Conservation (phyloP, 2,329 filamentous ascomycete genomes). For the Penicillium vulpinum region DNA sequence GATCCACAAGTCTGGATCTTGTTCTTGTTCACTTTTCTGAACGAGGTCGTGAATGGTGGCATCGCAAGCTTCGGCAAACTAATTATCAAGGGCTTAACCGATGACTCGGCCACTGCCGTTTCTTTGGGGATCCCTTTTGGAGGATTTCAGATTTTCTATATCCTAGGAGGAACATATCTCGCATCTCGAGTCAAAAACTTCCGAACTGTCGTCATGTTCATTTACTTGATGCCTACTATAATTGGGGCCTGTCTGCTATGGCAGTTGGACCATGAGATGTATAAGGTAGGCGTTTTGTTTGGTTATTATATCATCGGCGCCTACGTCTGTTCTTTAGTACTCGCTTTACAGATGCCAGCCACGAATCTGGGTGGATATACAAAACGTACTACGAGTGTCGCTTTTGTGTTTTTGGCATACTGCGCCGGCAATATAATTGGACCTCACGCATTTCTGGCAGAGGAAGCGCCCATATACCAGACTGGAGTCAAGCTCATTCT, state of each 20-base stretch:
- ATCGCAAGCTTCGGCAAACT: conserved; percentile 58
- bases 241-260: conserved; percentile 53
- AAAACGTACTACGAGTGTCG: conserved; percentile 51
- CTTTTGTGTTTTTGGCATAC: conserved; percentile 48
- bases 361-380: conserved; percentile 52
- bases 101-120: conserved; percentile 50
- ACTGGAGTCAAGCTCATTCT: conserved; percentile 56
- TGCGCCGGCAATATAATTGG: conserved; percentile 50
- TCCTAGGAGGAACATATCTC: conserved; percentile 54
- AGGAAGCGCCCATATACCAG: conserved; percentile 49
- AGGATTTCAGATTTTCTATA: conserved; percentile 53
- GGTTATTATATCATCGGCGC: conserved; percentile 54
- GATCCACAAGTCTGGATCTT: conserved; percentile 50
- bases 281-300: conserved; percentile 50
- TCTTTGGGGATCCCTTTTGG: conserved; percentile 58
- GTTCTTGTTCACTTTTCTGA: conserved; percentile 51
- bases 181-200: conserved; percentile 54
- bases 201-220: conserved; percentile 54
- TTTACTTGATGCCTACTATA: conserved; percentile 55
- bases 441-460: conserved; percentile 46
- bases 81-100: conserved; percentile 51
- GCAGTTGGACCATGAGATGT: conserved; percentile 47
- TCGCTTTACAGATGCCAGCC: conserved; percentile 49
- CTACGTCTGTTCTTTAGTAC: conserved; percentile 54
- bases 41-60: conserved; percentile 55